Percentiles rank a stretch among this genome's conserved stretches.
These are phyloP conservation scores for Mycena vulgaris DNA, from an alignment of 768 basidiomycete species.

Conservation along the genomic window DNA sequence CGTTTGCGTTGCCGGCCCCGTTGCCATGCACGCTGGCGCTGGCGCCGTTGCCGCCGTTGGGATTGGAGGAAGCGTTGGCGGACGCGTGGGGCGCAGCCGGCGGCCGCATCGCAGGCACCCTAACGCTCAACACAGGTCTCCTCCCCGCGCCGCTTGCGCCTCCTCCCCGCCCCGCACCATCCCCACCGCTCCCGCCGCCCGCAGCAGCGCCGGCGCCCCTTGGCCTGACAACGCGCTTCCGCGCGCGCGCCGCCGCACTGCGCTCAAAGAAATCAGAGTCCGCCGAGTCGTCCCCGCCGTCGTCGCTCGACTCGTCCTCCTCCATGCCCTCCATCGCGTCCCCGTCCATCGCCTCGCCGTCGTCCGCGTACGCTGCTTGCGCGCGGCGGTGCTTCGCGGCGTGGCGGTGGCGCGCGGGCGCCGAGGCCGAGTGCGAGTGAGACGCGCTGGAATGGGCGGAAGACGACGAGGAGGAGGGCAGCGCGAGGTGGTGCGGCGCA, in stretches of 20 bases:
- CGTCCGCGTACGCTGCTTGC: background rate
- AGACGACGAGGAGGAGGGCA: no score
- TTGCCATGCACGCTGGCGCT: no score
- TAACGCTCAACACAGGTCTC: constrained; percentile 31
- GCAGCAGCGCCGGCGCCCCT: constrained; percentile 5
- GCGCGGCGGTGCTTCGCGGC: background rate
- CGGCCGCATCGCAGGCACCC: constrained; percentile 31
- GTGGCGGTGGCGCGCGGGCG: background rate
- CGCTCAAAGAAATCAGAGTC: constrained; percentile 35
- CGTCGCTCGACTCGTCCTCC: constrained; percentile 30
- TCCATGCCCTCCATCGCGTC: no score
- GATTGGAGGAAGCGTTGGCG: no score
- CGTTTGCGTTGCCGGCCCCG: no score
- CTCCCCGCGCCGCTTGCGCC: constrained; percentile 3
- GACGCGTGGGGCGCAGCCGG: no score
- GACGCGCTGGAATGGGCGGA: no score
- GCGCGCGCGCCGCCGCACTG: background rate
- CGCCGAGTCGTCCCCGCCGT: constrained; percentile 35
- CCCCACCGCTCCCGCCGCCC: background rate
- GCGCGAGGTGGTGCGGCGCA: background rate
- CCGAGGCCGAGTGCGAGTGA: background rate
- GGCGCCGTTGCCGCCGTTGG: no score
- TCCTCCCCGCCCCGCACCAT: constrained; percentile 12
- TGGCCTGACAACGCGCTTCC: background rate
- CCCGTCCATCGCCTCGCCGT: background rate